phyloP scores from a whole-genome alignment of 176 grass and related monocot species.

The Pontederia crassipes region DNA sequence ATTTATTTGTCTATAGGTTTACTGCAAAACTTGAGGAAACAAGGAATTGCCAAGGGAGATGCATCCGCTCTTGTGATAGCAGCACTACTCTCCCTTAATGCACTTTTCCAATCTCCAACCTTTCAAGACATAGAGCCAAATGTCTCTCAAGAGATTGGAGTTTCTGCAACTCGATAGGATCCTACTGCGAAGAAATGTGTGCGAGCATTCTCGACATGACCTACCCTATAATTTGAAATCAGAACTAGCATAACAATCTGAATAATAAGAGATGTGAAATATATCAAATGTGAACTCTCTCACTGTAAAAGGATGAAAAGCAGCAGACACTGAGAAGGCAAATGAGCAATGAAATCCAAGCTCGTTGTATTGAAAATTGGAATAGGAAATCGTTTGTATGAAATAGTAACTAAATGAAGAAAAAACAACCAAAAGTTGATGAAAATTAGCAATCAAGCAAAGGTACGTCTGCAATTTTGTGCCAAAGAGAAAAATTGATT shows the following conservation, averaged over 20 bases:
- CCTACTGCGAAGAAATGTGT: conserved; percentile 46
- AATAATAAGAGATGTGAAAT: background rate
- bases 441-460: too few species aligned
- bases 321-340: too few species aligned
- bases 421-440: too few species aligned
- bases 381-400: too few species aligned
- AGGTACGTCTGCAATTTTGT: too few species aligned
- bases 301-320: too few species aligned
- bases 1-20: conserved; percentile 2
- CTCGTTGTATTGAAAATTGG: too few species aligned
- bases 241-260: conserved; percentile 21
- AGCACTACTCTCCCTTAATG: conserved; percentile 80
- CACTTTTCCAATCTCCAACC: conserved; percentile 75
- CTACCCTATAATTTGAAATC: conserved; percentile 39
- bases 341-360: too few species aligned
- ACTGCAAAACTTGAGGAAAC: background rate
- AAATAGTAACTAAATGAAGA: too few species aligned
- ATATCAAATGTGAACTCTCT: background rate
- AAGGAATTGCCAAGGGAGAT: conserved; percentile 45
- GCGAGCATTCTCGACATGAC: conserved; percentile 50
- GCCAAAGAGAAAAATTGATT: too few species aligned
- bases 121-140: conserved; percentile 56
- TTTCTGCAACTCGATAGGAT: conserved; percentile 58
- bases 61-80: conserved; percentile 72
- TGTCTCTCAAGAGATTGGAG: conserved; percentile 63